Conservation (phyloP, 306 rosid genomes). For the Castanea crenata region DNA sequence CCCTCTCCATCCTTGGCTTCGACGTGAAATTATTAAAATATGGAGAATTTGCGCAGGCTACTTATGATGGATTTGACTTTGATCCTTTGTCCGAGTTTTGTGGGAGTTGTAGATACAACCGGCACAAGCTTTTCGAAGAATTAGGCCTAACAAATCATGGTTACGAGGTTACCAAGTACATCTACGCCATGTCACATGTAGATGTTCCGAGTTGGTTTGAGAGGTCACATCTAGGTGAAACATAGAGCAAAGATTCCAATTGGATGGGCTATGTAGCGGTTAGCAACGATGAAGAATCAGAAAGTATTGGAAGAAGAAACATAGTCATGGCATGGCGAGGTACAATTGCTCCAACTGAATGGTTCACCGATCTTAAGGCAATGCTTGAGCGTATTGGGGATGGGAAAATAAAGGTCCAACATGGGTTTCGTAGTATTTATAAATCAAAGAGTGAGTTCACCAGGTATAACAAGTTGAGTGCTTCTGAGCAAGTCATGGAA, state of each 20-base stretch:
- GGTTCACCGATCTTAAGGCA: slow-evolving; percentile 26
- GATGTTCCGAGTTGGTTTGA: slow-evolving; percentile 61
- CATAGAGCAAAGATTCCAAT: slow-evolving; percentile 63
- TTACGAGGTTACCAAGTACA: slow-evolving; percentile 46
- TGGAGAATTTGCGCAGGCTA: slow-evolving; percentile 70
- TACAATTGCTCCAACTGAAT: slow-evolving; percentile 56
- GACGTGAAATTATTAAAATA: slow-evolving; percentile 64
- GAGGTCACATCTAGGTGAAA: slow-evolving; percentile 41
- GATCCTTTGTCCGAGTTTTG: slow-evolving; percentile 54
- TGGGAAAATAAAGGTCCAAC: slow-evolving; percentile 55
- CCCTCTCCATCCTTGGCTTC: slow-evolving; percentile 54
- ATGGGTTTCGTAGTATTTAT: slow-evolving; percentile 59
- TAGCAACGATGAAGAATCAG: slow-evolving; percentile 49
- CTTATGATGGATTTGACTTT: slow-evolving; percentile 70
- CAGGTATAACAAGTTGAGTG: slow-evolving; percentile 61
- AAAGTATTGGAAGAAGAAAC: slow-evolving; percentile 54
- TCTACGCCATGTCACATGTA: slow-evolving; percentile 64
- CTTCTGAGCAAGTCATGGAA: slow-evolving; percentile 62
- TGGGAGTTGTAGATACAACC: slow-evolving; percentile 57
- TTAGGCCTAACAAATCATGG: slow-evolving; percentile 39
- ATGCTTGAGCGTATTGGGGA: slow-evolving; percentile 47
- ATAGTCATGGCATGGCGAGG: slow-evolving; percentile 65
- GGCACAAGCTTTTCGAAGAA: slow-evolving; percentile 33
- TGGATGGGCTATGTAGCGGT: slow-evolving; percentile 68
- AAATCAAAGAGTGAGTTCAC: slow-evolving; percentile 42